A percentile compares a stretch with the other conserved stretches of the same genome.
Conservation (phyloP, 768 basidiomycete species). For the Boletus pseudopeckii region DNA sequence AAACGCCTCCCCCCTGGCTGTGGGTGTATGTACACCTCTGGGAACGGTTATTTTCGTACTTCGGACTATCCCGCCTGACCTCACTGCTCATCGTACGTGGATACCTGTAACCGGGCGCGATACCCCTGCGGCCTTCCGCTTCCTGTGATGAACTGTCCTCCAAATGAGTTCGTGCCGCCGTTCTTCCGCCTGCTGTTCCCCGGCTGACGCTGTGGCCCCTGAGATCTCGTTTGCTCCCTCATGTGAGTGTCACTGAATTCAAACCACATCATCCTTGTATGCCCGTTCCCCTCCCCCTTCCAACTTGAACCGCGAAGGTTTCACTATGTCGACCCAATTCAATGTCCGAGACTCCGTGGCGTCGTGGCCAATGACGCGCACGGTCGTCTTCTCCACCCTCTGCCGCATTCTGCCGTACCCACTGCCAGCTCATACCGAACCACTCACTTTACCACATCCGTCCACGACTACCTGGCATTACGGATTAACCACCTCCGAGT, state of each 20-base stretch:
- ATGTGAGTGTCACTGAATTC: slow-evolving; percentile 5
- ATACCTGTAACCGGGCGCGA: slow-evolving; percentile 8
- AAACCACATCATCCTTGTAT: slow-evolving; percentile 4
- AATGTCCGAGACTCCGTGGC: slow-evolving; percentile 34
- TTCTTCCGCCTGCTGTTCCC: slow-evolving; percentile 9
- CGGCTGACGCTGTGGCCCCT: slow-evolving; percentile 10
- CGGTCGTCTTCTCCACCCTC: neutral
- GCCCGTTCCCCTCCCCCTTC: neutral
- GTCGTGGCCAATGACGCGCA: neutral
- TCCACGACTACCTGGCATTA: slow-evolving; percentile 4
- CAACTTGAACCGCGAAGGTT: slow-evolving; percentile 30
- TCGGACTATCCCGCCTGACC: slow-evolving; percentile 21
- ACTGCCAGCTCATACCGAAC: slow-evolving; percentile 11
- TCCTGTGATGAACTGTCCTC: slow-evolving; percentile 18
- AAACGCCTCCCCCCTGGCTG: neutral
- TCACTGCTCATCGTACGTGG: slow-evolving; percentile 2
- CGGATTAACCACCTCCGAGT: slow-evolving; percentile 7
- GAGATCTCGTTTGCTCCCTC: slow-evolving; percentile 2
- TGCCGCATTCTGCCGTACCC: neutral
- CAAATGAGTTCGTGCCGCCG: slow-evolving; percentile 19
- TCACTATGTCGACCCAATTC: slow-evolving; percentile 13
- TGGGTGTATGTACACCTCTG: slow-evolving; percentile 2
- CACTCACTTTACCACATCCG: slow-evolving; percentile 14
- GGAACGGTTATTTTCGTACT: slow-evolving; percentile 24
- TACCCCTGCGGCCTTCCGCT: slow-evolving; percentile 28